phyloP scores from a whole-genome alignment of 257 asterid genomes.

The Linderniella brevidens region DNA sequence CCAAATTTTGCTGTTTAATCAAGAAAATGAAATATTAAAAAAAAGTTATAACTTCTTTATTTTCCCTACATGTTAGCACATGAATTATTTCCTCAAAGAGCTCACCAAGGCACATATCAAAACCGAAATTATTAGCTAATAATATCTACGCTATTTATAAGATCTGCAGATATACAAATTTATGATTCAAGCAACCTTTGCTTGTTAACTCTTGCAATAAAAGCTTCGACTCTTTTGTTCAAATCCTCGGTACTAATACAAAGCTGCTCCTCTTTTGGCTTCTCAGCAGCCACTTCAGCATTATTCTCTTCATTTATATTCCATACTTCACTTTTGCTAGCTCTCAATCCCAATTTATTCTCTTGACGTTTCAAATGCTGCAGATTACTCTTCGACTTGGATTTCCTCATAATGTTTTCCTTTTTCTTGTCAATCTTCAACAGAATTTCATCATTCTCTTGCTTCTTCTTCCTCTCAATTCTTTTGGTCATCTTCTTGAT shows the following conservation, averaged over 20 bases:
- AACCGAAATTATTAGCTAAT: too few relatives aligned
- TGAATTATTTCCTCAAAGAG: too few relatives aligned
- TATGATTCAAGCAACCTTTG: constrained; percentile 30
- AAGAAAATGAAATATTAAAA: too few relatives aligned
- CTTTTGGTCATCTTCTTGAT: constrained; percentile 3
- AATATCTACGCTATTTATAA: too few relatives aligned
- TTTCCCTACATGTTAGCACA: too few relatives aligned
- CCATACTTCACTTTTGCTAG: constrained; percentile 17
- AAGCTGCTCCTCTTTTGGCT: constrained; percentile 8
- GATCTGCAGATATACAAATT: too few relatives aligned
- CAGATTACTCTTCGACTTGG: constrained; percentile 3
- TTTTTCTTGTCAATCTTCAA: constrained; percentile 3
- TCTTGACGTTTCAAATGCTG: constrained; percentile 9
- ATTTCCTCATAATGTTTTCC: constrained; percentile 8
- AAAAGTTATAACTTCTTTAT: too few relatives aligned
- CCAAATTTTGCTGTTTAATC: too few relatives aligned
- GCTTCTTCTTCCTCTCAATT: neutral
- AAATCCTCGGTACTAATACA: constrained; percentile 17
- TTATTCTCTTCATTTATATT: constrained; percentile 3
- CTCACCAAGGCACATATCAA: too few relatives aligned
- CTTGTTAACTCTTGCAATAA: constrained; percentile 34
- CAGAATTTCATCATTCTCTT: neutral
- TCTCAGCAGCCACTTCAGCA: neutral
- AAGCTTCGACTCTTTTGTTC: constrained; percentile 35
- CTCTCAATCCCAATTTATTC: constrained; percentile 10